Conservation (phyloP, 169 alveolate genomes). For the Miamiensis avidus region DNA sequence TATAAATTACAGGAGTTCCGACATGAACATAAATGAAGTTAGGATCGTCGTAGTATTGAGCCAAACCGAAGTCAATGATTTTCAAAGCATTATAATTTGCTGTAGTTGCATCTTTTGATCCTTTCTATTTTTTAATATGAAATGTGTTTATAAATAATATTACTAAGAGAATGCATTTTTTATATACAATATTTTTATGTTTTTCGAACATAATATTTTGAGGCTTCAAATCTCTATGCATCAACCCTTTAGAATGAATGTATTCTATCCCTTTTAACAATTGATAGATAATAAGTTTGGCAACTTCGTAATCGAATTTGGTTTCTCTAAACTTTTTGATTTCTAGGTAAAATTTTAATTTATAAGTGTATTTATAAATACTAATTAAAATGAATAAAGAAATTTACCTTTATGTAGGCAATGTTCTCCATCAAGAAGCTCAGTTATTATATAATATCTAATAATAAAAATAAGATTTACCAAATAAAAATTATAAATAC, state of each 20-base stretch:
- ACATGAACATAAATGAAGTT: slow-evolving; percentile 40
- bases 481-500: no score
- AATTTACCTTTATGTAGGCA: slow-evolving; percentile 39
- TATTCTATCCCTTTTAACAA: slow-evolving; percentile 54
- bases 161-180: not conserved
- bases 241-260: slow-evolving; percentile 48
- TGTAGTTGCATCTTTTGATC: not conserved
- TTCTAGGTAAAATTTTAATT: slow-evolving; percentile 24
- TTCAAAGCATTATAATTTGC: slow-evolving; percentile 7
- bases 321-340: slow-evolving; percentile 17
- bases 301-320: slow-evolving; percentile 34
- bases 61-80: slow-evolving; percentile 45
- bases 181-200: no score
- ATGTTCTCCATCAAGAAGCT: slow-evolving; percentile 46
- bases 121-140: no score
- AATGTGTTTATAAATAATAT: no score
- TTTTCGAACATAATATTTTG: slow-evolving; percentile 42
- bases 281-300: slow-evolving; percentile 44
- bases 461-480: no score
- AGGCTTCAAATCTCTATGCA: slow-evolving; percentile 52
- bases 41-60: slow-evolving; percentile 20
- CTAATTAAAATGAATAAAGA: no score
- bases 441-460: slow-evolving; percentile 52
- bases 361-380: no score
- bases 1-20: no score